These are phyloP conservation scores for Aspergillus conjunctus DNA, from an alignment of 495 filamentous ascomycete genomes.

Conservation along the genomic window DNA sequence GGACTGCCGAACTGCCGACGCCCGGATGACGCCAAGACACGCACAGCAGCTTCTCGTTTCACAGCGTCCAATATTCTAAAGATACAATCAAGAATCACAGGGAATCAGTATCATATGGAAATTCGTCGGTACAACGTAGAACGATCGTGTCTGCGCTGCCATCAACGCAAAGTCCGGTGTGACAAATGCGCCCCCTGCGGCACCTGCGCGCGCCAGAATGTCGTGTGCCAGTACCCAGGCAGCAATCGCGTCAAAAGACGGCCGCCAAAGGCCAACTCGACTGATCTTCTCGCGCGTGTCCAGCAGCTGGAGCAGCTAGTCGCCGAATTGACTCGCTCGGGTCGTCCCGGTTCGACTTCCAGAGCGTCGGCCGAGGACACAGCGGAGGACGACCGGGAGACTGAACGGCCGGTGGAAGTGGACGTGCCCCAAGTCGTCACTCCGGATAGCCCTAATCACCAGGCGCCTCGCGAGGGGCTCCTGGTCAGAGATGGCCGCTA, in stretches of 20 bases:
- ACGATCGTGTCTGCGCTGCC: constrained; percentile 41
- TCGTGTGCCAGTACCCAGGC: constrained; percentile 38
- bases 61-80: no score
- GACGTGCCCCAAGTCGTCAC: background rate
- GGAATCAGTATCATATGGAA: no score
- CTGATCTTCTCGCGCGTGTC: constrained; percentile 27
- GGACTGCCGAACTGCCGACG: background rate
- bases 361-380: background rate
- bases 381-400: background rate
- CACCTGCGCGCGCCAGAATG: constrained; percentile 29
- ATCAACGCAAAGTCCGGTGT: constrained; percentile 42
- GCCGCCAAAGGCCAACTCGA: constrained; percentile 19
- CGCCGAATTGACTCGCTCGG: constrained; percentile 13
- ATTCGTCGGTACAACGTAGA: constrained; percentile 9
- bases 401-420: background rate
- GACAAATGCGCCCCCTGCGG: constrained; percentile 36
- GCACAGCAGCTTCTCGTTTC: background rate
- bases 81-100: no score
- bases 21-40: background rate
- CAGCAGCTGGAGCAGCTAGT: constrained; percentile 36
- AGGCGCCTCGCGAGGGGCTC: background rate
- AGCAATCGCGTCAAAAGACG: constrained; percentile 31
- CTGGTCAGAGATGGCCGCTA: constrained; percentile 23
- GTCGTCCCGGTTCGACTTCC: background rate
- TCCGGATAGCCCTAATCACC: background rate